Evolutionary conservation across 2,329 filamentous ascomycete species (phyloP), one percentile per base, ranked within the genome.

Genomic region (Mycosphaerella arachidis): DNA sequence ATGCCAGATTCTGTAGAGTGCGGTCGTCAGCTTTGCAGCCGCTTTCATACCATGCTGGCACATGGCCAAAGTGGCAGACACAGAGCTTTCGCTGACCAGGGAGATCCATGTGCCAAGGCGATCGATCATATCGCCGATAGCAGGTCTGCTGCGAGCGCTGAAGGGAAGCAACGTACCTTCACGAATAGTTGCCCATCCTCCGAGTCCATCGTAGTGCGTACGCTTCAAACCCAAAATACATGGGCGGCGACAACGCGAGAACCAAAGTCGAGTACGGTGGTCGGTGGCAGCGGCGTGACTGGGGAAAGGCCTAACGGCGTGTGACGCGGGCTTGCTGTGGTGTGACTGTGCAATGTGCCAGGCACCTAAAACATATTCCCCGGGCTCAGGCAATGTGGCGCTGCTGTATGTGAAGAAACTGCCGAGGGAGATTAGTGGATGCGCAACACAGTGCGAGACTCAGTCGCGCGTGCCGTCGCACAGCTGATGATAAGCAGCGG

Each of bases 151-250:
- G n/a, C 40, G 40, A n/a, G 13, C 16, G n/a, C 40, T 30, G 45
- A 27, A 52, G 30, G 45, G n/a, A 20, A 18, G 18, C 24, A 24
- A 63, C 79, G 63, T 82, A 90, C 90, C 86, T 92, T 94, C 78
- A 94, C 86, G 79, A 94, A 95, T 78, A 89, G 79, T 81, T 91
- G 86, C 76, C 90, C 90, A 86, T 94, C 89, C 87, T 93, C 90
- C 77, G 89, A 91, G 80, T 91, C 87, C 89, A 92, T 94, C 53
- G 53, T 63, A 56, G 51, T 57, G 61, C 59, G 63, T 59, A 62
- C 54, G 59, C 53, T 52, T 62, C 53, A 33, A 53, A 51, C 18
- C 56, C 60, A 57, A 53, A 30, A 59, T 61, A 61, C 62, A 66
- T 66, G 61, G 54, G 58, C 63, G 63, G 63, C 63, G 57, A 55